Evolutionary conservation across 805 yeast species (phyloP), one percentile per base, ranked within the genome.

Genomic region (Schizosaccharomyces lindneri): DNA sequence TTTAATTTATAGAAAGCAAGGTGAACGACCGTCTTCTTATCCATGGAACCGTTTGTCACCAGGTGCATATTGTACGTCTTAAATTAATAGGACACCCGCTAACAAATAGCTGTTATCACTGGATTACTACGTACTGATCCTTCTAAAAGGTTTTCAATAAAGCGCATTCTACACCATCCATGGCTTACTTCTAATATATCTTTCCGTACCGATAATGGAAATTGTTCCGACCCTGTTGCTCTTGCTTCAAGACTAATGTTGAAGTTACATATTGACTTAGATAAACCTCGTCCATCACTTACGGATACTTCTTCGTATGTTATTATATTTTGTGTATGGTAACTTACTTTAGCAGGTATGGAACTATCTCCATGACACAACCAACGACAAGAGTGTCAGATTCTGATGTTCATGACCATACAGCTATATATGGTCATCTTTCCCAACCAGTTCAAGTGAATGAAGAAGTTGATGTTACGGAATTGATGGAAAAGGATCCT

Each of bases 81-180:
- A 6, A 51, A 11, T 9, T 36, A 36, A 1, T 36, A 13, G 41
- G 15, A 3, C 9, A 36, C 2, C 27, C 7, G 17, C 51, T 46
- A 46, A 46, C 51, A 5, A 13, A 46, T 81, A 39, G 78, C 83
- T 15, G 64, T 83, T 17, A 65, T 83, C 59, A 70, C 83, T 61
- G 76, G 79, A 61, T 70, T 82, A 31, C 66, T 83, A 65, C 79
- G 77, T 62, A 75, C 79, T 0, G 72, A 78, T 39, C 79, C 82
- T 0, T 66, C 63, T 0, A 70, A 73, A 51, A 70, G 88, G 66
- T 70, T 74, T 3, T 65, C 73, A 0, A 63, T 81, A 59, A 70
- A 69, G 0, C 71, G 68, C n/a, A 69, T 82, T 3, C 70, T 74
- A 60, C 66, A 68, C 5, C 84, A 81, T 65, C 78, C 78, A 3